These are phyloP conservation scores for Paraglomus brasilianum DNA, from an alignment of 192 early-diverging fungal species.

Conservation along the genomic window DNA sequence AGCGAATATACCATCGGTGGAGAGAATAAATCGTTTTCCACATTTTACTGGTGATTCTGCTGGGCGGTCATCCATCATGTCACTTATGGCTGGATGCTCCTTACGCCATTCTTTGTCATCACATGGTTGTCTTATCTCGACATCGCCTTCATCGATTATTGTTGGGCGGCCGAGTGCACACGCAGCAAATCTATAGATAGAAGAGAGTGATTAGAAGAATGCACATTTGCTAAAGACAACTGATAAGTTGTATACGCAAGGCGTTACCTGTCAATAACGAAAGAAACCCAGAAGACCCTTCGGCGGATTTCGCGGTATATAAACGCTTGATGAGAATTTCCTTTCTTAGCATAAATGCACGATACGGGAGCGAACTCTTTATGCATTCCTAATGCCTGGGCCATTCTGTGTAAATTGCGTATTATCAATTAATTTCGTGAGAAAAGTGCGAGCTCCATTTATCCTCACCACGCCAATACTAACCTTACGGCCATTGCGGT, in stretches of 20 bases:
- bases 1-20: slow-evolving; percentile 34
- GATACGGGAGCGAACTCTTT: slow-evolving; percentile 31
- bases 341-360: no score
- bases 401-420: slow-evolving; percentile 35
- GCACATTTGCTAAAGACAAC: neutral
- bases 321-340: slow-evolving; percentile 36
- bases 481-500: slow-evolving; percentile 49
- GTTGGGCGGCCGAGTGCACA: slow-evolving; percentile 48
- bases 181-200: slow-evolving; percentile 35
- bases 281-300: slow-evolving; percentile 54
- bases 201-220: neutral
- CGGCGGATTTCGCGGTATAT: slow-evolving; percentile 49
- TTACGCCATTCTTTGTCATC: slow-evolving; percentile 47
- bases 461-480: neutral
- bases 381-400: slow-evolving; percentile 54
- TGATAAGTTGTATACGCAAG: slow-evolving; percentile 32
- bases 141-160: slow-evolving; percentile 48
- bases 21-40: neutral
- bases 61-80: slow-evolving; percentile 33
- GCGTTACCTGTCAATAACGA: slow-evolving; percentile 51
- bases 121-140: slow-evolving; percentile 49
- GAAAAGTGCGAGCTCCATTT: neutral
- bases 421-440: no score
- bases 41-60: slow-evolving; percentile 18
- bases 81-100: slow-evolving; percentile 37